A percentile compares a stretch with the other conserved stretches of the same genome.
Conservation (phyloP, 1,284 basidiomycete genomes). For the Cerioporus squamosus region DNA sequence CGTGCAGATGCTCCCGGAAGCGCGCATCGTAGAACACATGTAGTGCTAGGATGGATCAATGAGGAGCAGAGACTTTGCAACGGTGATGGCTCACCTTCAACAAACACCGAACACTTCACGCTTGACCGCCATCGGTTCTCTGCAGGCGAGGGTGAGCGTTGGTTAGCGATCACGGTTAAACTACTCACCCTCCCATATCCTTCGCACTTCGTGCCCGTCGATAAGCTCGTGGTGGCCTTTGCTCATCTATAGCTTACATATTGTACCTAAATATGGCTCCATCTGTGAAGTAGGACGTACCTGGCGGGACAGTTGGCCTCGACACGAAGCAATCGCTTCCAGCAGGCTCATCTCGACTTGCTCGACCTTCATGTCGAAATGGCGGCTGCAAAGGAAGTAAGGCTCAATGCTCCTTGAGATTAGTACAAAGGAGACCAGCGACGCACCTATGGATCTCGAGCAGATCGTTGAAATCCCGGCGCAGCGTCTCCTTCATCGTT, state of each 20-base stretch:
- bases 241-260: background rate
- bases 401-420: no score
- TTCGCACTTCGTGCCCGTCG: background rate
- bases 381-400: background rate
- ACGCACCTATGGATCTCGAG: background rate
- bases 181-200: background rate
- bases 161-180: background rate
- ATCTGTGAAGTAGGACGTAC: background rate
- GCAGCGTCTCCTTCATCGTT: background rate
- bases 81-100: background rate
- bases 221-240: constrained; percentile 2
- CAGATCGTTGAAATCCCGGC: background rate
- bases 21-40: background rate
- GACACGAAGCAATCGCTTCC: background rate
- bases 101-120: background rate
- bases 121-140: background rate
- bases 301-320: background rate
- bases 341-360: background rate
- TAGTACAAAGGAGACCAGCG: no score
- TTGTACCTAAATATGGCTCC: no score
- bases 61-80: background rate
- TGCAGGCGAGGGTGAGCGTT: background rate
- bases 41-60: background rate
- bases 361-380: background rate
- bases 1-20: constrained; percentile 10